phyloP scores from a whole-genome alignment of 768 basidiomycete genomes.

The Boletus huronensis region DNA sequence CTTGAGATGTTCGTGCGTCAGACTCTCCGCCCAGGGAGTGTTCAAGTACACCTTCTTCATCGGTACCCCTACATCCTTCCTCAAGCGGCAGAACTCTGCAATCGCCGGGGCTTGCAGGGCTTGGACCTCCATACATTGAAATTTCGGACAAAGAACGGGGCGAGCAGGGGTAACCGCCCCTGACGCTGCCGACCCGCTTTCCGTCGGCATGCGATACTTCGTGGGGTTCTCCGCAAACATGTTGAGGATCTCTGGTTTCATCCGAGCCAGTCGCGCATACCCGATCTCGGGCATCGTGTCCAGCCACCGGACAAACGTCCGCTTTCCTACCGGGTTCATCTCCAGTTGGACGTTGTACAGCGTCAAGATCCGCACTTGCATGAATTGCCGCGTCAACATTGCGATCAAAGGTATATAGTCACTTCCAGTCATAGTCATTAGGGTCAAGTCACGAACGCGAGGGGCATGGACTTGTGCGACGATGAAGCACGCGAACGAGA shows the following conservation, averaged over 20 bases:
- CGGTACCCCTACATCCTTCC: constrained; percentile 41
- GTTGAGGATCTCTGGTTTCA: constrained; percentile 42
- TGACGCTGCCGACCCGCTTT: constrained; percentile 1
- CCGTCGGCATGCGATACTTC: constrained; percentile 14
- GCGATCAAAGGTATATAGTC: constrained; percentile 51
- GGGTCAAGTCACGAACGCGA: constrained; percentile 51
- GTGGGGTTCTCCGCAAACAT: constrained; percentile 45
- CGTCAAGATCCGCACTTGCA: constrained; percentile 52
- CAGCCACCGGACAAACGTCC: constrained; percentile 47
- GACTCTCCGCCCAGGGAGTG: constrained; percentile 25
- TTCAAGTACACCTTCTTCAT: constrained; percentile 50
- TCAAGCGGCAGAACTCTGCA: constrained; percentile 34
- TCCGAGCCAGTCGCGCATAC: constrained; percentile 48
- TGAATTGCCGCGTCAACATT: constrained; percentile 46
- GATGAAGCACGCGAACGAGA: constrained; percentile 45
- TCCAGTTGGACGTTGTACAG: constrained; percentile 44
- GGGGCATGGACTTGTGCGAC: constrained; percentile 53
- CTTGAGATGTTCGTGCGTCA: constrained; percentile 23
- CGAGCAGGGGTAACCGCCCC: constrained; percentile 4
- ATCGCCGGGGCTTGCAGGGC: constrained; percentile 32
- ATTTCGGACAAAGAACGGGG: constrained; percentile 41
- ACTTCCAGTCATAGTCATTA: constrained; percentile 50
- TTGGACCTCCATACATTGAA: constrained; percentile 48
- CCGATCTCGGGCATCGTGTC: constrained; percentile 54
- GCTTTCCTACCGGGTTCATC: constrained; percentile 20